Base-by-base conservation (phyloP, 768 basidiomycete species). In the Lactifluus hygrophoroides region DNA sequence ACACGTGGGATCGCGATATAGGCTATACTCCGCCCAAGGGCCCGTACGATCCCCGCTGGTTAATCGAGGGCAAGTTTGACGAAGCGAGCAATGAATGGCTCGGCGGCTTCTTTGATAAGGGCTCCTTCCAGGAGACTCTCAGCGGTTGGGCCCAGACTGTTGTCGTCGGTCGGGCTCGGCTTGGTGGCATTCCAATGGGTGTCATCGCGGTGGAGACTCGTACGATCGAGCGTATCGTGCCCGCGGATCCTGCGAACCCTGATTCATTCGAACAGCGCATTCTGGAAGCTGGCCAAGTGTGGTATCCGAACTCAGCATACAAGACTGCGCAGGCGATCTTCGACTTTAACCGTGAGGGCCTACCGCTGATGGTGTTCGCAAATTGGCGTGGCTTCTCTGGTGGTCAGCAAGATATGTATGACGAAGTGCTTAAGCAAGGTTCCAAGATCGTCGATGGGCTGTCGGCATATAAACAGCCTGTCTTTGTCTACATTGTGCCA, bases 351-450 rank as follows among this genome's bases (percentile, higher is more conserved):
- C 87, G 96, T 43, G 96, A 99, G 73, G 92, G 90, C 23, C 77
- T 99, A 14, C 96, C 96, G 4, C 79, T 99, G 59, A 94, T 98
- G 71, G 94, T 99, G 72, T 97, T 99, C 68, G 96, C 96, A 54
- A 99, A 99, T 77, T 98, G 96, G 94, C 90, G 96, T 77, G 96
- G 96, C 25, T 99, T 99, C 85, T 99, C 96, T 21, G 96, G 96
- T 62, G 96, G 96, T 63, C 94, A 97, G 73, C 94, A 96, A 73
- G 94, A 97, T 72, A 97, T 97, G 94, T 95, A 93, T 67, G 94
- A 97, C 73, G 94, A 95, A 70, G 83, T 97, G 56, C 77, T 97
- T 67, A 97, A 97, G 74, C 92, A 97, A 71, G 94, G 94, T 42
- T 89, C 94, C 17, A 97, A 95, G 76, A 99, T 99, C 64, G 96